phyloP scores from a whole-genome alignment of 345 rosid genomes.

The Boechera retrofracta region DNA sequence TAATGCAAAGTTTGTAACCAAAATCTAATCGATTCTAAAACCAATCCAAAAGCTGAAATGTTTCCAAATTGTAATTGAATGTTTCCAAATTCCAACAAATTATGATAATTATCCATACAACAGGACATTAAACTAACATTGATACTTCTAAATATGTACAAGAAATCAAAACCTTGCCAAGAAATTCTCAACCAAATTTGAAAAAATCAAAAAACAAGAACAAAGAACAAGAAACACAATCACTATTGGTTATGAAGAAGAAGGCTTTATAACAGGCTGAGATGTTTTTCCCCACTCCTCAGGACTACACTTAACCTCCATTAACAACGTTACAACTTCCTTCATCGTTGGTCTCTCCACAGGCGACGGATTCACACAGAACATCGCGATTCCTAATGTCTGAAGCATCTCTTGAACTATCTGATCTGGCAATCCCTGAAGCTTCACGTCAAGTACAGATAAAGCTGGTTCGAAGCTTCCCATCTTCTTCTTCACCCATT shows the following conservation, averaged over 20 bases:
- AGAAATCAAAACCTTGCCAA: constrained; percentile 37
- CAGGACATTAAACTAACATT: constrained; percentile 32
- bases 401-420: constrained; percentile 97
- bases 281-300: constrained; percentile 95
- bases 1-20: constrained; percentile 14
- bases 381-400: constrained; percentile 90
- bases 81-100: constrained; percentile 6
- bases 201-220: constrained; percentile 20
- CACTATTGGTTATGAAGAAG: constrained; percentile 52
- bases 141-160: constrained; percentile 67
- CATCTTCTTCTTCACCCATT: constrained; percentile 97
- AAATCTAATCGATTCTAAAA: constrained; percentile 4
- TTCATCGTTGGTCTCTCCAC: constrained; percentile 91
- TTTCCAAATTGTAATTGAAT: constrained; percentile 1
- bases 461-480: constrained; percentile 91
- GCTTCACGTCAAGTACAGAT: constrained; percentile 74
- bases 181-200: constrained; percentile 14
- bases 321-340: constrained; percentile 88
- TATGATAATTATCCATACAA: constrained; percentile 5
- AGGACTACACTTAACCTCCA: constrained; percentile 87
- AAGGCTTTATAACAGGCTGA: constrained; percentile 86
- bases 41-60: neutral
- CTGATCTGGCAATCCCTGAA: constrained; percentile 84
- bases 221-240: constrained; percentile 34
- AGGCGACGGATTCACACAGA: constrained; percentile 91